These are phyloP conservation scores for Neoboletus brunneissimus DNA, from an alignment of 768 basidiomycete species.

Conservation along the genomic window DNA sequence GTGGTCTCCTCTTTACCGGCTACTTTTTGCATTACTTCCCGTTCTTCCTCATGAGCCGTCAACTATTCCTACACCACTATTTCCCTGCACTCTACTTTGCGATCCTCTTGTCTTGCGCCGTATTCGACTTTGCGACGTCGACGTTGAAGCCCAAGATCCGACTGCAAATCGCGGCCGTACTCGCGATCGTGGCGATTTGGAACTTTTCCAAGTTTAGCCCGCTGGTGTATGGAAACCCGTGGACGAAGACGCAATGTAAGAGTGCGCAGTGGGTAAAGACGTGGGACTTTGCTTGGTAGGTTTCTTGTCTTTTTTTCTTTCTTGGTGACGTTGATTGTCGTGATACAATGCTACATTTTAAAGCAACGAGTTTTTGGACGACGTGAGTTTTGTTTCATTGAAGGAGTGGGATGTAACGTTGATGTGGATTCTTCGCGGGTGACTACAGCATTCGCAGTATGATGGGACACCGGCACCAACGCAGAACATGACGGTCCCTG, in stretches of 20 bases:
- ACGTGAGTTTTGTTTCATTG: conserved; percentile 43
- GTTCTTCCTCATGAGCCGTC: conserved; percentile 96
- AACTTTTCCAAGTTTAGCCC: conserved; percentile 79
- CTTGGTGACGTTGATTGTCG: neutral
- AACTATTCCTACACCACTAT: conserved; percentile 98
- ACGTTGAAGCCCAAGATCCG: conserved; percentile 71
- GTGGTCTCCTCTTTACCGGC: conserved; percentile 88
- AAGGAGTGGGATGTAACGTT: neutral
- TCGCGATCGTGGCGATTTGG: conserved; percentile 73
- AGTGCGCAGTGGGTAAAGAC: conserved; percentile 83
- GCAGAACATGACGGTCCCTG: conserved; percentile 36
- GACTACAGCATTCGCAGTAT: conserved; percentile 57
- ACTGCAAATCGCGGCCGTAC: conserved; percentile 74
- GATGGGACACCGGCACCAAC: conserved; percentile 36
- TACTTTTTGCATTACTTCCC: conserved; percentile 95
- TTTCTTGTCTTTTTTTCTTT: neutral
- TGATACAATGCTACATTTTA: neutral
- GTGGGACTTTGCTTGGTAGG: conserved; percentile 93
- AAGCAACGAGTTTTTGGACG: conserved; percentile 67
- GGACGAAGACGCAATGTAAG: conserved; percentile 81
- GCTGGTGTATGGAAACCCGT: conserved; percentile 76
- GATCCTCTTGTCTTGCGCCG: conserved; percentile 69
- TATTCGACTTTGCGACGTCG: conserved; percentile 86
- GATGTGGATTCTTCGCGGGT: neutral
- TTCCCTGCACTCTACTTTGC: conserved; percentile 95